A percentile compares a stretch with the other conserved stretches of the same genome.
phyloP scores from a whole-genome alignment of 768 basidiomycete genomes.

The Mycena amicta region DNA sequence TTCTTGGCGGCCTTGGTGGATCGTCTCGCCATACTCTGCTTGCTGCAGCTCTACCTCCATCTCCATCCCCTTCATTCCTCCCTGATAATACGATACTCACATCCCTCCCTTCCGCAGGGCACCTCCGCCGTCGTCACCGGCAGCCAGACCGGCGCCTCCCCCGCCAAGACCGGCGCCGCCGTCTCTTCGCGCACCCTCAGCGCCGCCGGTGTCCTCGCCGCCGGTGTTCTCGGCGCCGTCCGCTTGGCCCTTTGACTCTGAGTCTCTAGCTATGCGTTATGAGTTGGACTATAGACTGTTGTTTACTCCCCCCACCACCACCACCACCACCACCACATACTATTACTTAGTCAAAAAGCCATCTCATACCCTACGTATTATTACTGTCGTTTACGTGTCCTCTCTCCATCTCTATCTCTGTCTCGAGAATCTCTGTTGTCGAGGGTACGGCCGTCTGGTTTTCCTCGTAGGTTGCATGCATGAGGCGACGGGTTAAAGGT shows the following conservation, averaged over 20 bases:
- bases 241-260: background rate
- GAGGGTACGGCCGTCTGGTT: too few relatives aligned
- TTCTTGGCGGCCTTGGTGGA: too few relatives aligned
- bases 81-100: background rate
- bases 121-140: background rate
- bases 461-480: too few relatives aligned
- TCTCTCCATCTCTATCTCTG: too few relatives aligned
- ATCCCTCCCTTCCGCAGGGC: background rate
- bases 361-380: conserved; percentile 5
- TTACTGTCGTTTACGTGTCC: conserved; percentile 1
- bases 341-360: background rate
- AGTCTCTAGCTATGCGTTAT: background rate
- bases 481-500: too few relatives aligned
- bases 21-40: too few relatives aligned
- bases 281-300: background rate
- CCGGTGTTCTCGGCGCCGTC: background rate
- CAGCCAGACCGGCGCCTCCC: background rate
- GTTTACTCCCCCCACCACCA: background rate
- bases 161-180: background rate
- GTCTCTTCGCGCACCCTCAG: background rate
- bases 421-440: too few relatives aligned
- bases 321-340: background rate
- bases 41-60: too few relatives aligned
- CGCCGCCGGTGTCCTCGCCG: background rate
- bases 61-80: background rate